Evolutionary conservation across 2,329 filamentous ascomycete species (phyloP), one percentile per base, ranked within the genome.

Genomic region (Penicillium sp.): DNA sequence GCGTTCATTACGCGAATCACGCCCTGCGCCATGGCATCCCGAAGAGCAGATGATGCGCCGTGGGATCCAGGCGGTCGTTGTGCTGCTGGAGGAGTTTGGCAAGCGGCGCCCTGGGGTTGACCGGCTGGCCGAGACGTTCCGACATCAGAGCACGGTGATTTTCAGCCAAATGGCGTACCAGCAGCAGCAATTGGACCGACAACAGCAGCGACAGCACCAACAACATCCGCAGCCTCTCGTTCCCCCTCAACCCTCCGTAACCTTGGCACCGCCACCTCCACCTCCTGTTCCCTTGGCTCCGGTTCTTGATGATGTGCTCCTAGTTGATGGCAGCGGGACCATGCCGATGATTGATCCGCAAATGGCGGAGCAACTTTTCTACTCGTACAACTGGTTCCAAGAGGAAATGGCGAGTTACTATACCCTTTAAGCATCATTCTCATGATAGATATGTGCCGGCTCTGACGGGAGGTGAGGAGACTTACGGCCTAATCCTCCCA

Each of bases 381-480:
- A 69, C 49, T 69, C 66, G 1, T 69, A 70, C 47, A 67, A 69
- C 53, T 70, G 66, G 66, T 70, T 70, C 32, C 67, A 70, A 49
- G 65, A 69, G 56, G 67, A 70, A 49, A 68, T 70, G 65, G 66
- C 67, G 37, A 67, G 60, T 25, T 69, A 66, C 56, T 70, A 70
- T 66, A 69, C 66, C 58, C 60, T 69, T 50, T 68, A 50, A 59
- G 47, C 46, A 41, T 49, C 10, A 15, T 27, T 40, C n/a, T 54
- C n/a, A 18, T 18, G 28, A 27, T 42, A 42, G 40, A 42, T 31
- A 10, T 7, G 37, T 15, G 15, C 27, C 25, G 40, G 15, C 23
- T 41, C 24, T 28, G 13, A 8, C 18, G 32, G n/a, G n/a, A 18
- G 32, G 32, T 20, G 33, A 37, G 33, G 15, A 37, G 8, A 20